phyloP scores from a whole-genome alignment of 805 yeast genomes.

The Schizosaccharomyces octosporus region DNA sequence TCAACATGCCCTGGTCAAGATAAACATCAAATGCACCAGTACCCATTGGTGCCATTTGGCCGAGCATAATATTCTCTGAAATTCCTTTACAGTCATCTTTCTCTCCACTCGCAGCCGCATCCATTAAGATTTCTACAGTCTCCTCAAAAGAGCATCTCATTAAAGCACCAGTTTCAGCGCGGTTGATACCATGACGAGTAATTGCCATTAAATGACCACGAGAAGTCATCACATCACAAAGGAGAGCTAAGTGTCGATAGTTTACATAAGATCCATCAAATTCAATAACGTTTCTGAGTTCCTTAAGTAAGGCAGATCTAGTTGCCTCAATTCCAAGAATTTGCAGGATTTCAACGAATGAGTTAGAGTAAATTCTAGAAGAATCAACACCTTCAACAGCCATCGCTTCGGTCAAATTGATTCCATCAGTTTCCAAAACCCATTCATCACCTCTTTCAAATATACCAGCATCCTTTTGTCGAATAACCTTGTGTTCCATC shows the following conservation, averaged over 20 bases:
- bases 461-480: constrained; percentile 48
- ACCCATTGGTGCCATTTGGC: constrained; percentile 96
- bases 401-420: constrained; percentile 82
- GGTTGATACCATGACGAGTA: constrained; percentile 96
- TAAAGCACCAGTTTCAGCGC: constrained; percentile 95
- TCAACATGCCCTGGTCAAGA: constrained; percentile 73
- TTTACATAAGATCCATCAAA: constrained; percentile 98
- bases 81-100: constrained; percentile 96
- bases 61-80: constrained; percentile 89
- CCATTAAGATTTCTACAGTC: constrained; percentile 88
- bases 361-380: constrained; percentile 74
- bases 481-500: constrained; percentile 20
- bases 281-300: constrained; percentile 89
- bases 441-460: constrained; percentile 77
- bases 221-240: constrained; percentile 95
- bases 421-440: constrained; percentile 98
- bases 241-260: constrained; percentile 90
- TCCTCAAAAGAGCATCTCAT: constrained; percentile 99
- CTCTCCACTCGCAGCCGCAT: constrained; percentile 96
- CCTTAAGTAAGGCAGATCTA: constrained; percentile 76
- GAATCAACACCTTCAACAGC: constrained; percentile 87
- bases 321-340: constrained; percentile 98
- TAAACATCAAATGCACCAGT: constrained; percentile 93
- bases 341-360: constrained; percentile 81
- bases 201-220: constrained; percentile 96